These are phyloP conservation scores for Gonium pectorale DNA, from an alignment of 139 green algal genomes.

Conservation along the genomic window DNA sequence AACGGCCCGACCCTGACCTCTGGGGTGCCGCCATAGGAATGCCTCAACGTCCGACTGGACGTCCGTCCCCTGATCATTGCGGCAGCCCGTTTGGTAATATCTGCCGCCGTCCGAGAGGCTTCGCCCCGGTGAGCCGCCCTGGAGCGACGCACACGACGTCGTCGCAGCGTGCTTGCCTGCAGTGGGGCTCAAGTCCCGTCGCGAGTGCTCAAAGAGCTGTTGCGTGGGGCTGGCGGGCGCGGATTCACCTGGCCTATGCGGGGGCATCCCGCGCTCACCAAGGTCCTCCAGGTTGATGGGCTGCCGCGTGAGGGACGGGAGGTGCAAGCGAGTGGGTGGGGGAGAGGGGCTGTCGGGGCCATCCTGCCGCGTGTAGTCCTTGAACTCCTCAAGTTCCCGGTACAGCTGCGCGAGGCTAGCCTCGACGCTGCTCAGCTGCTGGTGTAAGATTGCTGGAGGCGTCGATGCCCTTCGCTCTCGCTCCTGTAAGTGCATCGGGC, in stretches of 20 bases:
- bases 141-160: too few species aligned
- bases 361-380: background rate
- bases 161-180: too few species aligned
- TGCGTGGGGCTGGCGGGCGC: too few species aligned
- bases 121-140: too few species aligned
- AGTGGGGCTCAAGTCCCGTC: background rate
- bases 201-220: background rate
- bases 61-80: too few species aligned
- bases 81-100: too few species aligned
- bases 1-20: background rate
- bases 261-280: background rate
- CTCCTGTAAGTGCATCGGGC: too few species aligned
- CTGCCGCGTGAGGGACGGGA: background rate
- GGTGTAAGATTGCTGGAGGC: too few species aligned
- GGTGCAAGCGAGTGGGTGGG: background rate
- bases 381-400: conserved; percentile 35
- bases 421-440: conserved; percentile 33
- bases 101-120: too few species aligned
- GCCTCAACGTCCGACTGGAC: too few species aligned
- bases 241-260: background rate
- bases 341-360: background rate
- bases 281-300: background rate
- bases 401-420: conserved; percentile 31
- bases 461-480: too few species aligned
- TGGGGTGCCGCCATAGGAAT: too few species aligned